Conservation (phyloP, 768 basidiomycete genomes). For the Leucosporidium scottii region DNA sequence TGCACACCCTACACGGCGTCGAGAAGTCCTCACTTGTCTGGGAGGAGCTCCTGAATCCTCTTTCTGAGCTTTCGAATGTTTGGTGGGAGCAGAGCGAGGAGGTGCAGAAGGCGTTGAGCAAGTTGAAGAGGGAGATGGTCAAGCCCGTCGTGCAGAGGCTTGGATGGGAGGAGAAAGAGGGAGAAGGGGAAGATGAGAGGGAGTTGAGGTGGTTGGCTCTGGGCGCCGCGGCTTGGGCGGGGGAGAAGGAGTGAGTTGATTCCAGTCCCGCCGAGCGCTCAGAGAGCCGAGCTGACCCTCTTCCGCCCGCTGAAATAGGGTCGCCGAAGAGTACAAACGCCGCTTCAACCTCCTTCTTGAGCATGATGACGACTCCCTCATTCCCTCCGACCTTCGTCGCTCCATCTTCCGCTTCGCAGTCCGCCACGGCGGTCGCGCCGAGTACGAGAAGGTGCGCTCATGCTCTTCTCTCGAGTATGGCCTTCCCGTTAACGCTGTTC, state of each 20-base stretch:
- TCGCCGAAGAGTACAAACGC: slow-evolving; percentile 61
- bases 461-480: too few relatives aligned
- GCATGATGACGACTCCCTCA: slow-evolving; percentile 65
- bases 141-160: slow-evolving; percentile 68
- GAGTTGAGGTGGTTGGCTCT: slow-evolving; percentile 41
- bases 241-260: slow-evolving; percentile 29
- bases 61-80: slow-evolving; percentile 53
- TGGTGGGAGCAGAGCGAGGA: slow-evolving; percentile 75
- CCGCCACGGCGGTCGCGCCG: slow-evolving; percentile 61
- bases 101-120: slow-evolving; percentile 47
- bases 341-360: slow-evolving; percentile 66
- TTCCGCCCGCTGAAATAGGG: slow-evolving; percentile 46
- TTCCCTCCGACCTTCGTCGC: slow-evolving; percentile 70
- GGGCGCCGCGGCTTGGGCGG: slow-evolving; percentile 49
- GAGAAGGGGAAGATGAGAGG: slow-evolving; percentile 43
- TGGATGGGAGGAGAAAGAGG: slow-evolving; percentile 64
- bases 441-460: slow-evolving; percentile 64
- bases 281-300: neutral
- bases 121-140: slow-evolving; percentile 44
- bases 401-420: slow-evolving; percentile 52
- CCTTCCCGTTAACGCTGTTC: too few relatives aligned
- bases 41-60: slow-evolving; percentile 57
- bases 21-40: slow-evolving; percentile 60
- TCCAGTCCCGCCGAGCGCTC: slow-evolving; percentile 36
- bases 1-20: slow-evolving; percentile 54